Conservation (phyloP, 177 flowering plant genomes). For the Telopea speciosissima region DNA sequence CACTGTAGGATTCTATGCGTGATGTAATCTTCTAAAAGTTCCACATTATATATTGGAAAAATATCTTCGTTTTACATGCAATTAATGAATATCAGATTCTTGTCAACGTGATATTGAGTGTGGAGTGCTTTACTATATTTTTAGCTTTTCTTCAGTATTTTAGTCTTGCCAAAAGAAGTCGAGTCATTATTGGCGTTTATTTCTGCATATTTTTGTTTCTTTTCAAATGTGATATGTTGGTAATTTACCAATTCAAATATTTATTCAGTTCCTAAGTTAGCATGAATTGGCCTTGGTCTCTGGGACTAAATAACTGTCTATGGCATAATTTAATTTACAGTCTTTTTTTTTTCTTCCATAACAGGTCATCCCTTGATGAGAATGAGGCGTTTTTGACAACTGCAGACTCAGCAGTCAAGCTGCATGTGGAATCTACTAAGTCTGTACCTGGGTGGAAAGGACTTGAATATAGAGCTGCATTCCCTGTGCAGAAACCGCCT, state of each 20-base stretch:
- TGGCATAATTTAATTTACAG: not conserved
- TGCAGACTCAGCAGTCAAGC: slow-evolving; percentile 81
- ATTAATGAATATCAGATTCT: no score
- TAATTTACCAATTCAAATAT: no score
- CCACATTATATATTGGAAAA: no score
- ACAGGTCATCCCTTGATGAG: slow-evolving; percentile 92
- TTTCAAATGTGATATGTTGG: not conserved
- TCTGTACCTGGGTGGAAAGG: slow-evolving; percentile 81
- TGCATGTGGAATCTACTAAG: slow-evolving; percentile 56
- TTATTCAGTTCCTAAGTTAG: not conserved
- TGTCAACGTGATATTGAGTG: no score
- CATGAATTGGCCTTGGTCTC: not conserved
- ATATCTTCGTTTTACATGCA: no score
- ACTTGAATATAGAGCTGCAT: slow-evolving; percentile 72
- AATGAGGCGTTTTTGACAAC: slow-evolving; percentile 85
- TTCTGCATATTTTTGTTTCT: not conserved
- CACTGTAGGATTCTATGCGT: no score
- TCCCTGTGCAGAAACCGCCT: slow-evolving; percentile 76
- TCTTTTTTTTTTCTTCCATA: not conserved
- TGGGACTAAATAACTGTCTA: not conserved
- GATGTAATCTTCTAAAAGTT: no score
- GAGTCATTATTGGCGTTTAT: no score
- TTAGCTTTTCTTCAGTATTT: no score
- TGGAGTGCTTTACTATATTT: no score
- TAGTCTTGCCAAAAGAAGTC: no score